A percentile compares a stretch with the other conserved stretches of the same genome.
These are phyloP conservation scores for Mycena floridula DNA, from an alignment of 768 basidiomycete species.

Conservation along the genomic window DNA sequence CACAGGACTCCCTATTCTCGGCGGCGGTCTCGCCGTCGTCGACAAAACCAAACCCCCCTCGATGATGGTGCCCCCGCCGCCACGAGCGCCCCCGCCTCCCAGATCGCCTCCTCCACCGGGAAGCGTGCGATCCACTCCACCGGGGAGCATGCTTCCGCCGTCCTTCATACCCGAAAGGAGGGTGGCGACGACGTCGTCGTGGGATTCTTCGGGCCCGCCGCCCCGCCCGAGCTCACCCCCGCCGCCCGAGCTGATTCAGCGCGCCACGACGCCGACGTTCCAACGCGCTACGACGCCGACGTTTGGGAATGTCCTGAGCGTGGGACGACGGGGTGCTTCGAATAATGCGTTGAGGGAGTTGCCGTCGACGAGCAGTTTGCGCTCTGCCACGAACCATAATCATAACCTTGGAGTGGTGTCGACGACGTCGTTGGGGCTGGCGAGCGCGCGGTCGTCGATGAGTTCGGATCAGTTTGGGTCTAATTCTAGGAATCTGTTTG, in stretches of 20 bases:
- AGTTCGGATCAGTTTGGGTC: conserved; percentile 55
- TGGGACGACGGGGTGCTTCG: no score
- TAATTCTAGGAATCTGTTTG: no score
- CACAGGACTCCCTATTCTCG: no score
- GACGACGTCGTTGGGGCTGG: conserved; percentile 67
- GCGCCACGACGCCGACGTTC: conserved; percentile 83
- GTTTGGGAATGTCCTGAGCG: conserved; percentile 56
- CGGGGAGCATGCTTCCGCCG: conserved; percentile 68
- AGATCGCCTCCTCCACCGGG: no score
- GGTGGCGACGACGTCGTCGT: conserved; percentile 31
- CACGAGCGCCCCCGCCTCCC: conserved; percentile 65
- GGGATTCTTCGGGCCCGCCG: conserved; percentile 40
- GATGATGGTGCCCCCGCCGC: conserved; percentile 79
- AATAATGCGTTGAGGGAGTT: no score
- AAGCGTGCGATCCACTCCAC: no score
- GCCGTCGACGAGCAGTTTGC: conserved; percentile 78
- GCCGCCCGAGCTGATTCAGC: conserved; percentile 85
- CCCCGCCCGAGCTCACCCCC: conserved; percentile 91
- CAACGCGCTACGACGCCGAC: conserved; percentile 87
- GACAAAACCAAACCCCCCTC: conserved; percentile 83
- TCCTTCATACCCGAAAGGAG: conserved; percentile 69
- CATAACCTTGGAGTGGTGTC: no score
- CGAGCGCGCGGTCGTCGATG: conserved; percentile 71
- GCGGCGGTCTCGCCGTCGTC: conserved; percentile 38
- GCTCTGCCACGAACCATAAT: background rate